These are phyloP conservation scores for Bipolaris victoriae DNA, from an alignment of 2,329 filamentous ascomycete species.

Conservation along the genomic window DNA sequence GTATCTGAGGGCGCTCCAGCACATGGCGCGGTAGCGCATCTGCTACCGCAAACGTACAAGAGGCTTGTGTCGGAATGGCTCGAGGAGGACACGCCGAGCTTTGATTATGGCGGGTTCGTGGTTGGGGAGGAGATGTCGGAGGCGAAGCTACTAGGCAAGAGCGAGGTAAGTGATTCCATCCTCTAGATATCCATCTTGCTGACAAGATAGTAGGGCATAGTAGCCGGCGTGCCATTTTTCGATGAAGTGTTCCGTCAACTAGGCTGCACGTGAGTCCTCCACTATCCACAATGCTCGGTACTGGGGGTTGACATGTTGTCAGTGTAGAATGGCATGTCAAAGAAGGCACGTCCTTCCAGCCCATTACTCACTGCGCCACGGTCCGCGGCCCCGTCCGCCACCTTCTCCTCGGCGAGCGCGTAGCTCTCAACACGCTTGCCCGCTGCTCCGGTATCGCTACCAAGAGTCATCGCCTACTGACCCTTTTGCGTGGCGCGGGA, in stretches of 20 bases:
- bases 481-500: slow-evolving; percentile 64
- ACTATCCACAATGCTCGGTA: neutral
- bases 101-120: slow-evolving; percentile 97
- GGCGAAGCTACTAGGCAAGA: slow-evolving; percentile 63
- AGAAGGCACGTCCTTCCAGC: slow-evolving; percentile 73
- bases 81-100: slow-evolving; percentile 92
- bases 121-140: slow-evolving; percentile 71
- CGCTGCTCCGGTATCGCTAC: slow-evolving; percentile 91
- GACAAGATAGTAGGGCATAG: slow-evolving; percentile 64
- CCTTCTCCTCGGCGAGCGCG: slow-evolving; percentile 88
- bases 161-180: slow-evolving; percentile 49
- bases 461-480: slow-evolving; percentile 58
- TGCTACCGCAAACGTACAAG: slow-evolving; percentile 87
- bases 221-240: slow-evolving; percentile 94
- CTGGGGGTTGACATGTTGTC: neutral
- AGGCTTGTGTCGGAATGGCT: slow-evolving; percentile 82
- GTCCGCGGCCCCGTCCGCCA: slow-evolving; percentile 83
- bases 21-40: slow-evolving; percentile 68
- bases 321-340: slow-evolving; percentile 83
- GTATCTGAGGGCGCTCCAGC: slow-evolving; percentile 59
- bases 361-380: slow-evolving; percentile 71
- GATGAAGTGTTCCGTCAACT: slow-evolving; percentile 90
- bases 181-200: neutral
- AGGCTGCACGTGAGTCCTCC: slow-evolving; percentile 70
- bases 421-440: slow-evolving; percentile 88